Percentiles rank a stretch among this genome's conserved stretches.
These are phyloP conservation scores for Candida tallmaniae DNA, from an alignment of 805 yeast genomes.

Conservation along the genomic window DNA sequence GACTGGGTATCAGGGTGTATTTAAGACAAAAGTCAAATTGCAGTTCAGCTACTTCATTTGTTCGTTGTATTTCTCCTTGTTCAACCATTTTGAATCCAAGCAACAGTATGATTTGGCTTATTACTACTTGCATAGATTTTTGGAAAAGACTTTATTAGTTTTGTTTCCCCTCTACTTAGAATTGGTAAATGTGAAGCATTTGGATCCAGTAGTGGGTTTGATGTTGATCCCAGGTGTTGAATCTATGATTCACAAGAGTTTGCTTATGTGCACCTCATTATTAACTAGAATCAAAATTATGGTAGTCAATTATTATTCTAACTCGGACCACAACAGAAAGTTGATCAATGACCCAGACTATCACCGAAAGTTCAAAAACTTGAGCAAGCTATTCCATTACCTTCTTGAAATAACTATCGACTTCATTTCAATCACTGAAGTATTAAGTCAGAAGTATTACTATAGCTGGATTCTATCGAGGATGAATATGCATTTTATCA, in stretches of 20 bases:
- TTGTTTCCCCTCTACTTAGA: slow-evolving; percentile 7
- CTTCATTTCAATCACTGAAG: slow-evolving; percentile 5
- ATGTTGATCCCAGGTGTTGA: slow-evolving; percentile 6
- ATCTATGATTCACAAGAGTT: slow-evolving; percentile 6
- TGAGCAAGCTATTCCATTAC: slow-evolving; percentile 3
- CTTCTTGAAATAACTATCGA: slow-evolving; percentile 1
- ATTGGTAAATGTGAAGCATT: slow-evolving; percentile 1
- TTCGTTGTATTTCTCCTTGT: slow-evolving; percentile 6
- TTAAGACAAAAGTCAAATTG: slow-evolving; percentile 4
- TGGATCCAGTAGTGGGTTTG: slow-evolving; percentile 4
- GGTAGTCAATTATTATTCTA: slow-evolving; percentile 1
- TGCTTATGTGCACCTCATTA: slow-evolving; percentile 1
- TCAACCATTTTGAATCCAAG: slow-evolving; percentile 4
- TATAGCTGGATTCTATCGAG: slow-evolving; percentile 7
- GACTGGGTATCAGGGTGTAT: slow-evolving; percentile 1
- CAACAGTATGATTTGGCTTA: slow-evolving; percentile 6
- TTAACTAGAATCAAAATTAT: slow-evolving; percentile 4
- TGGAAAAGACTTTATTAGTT: slow-evolving; percentile 5
- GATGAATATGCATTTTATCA: slow-evolving; percentile 2
- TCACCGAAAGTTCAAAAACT: slow-evolving; percentile 2
- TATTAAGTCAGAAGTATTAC: slow-evolving; percentile 7
- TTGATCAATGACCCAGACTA: slow-evolving; percentile 2
- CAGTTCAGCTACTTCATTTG: slow-evolving; percentile 6
- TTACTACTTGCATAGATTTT: slow-evolving; percentile 6
- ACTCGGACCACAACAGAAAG: slow-evolving; percentile 1